A percentile compares a stretch with the other conserved stretches of the same genome.
Evolutionary conservation across 2,329 filamentous ascomycete species (phyloP).

Genomic region (Akanthomyces muscarius): DNA sequence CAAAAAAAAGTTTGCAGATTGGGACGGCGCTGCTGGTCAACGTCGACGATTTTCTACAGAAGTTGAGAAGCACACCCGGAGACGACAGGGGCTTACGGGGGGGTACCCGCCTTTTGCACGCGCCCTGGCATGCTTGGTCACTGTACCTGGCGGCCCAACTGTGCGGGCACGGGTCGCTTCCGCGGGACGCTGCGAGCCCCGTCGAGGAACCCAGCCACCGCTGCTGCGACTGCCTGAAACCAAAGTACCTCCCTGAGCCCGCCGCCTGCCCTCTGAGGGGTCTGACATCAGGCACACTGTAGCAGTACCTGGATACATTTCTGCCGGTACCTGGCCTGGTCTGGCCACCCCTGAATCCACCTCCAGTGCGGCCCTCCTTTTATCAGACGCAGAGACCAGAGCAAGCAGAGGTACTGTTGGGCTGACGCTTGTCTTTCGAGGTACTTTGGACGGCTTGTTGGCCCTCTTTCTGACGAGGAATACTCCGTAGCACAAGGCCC

Average conservation of each 20-base stretch:
- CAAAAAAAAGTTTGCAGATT: background rate
- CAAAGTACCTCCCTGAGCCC: conserved; percentile 1
- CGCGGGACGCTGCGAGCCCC: conserved; percentile 1
- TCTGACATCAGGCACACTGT: conserved; percentile 9
- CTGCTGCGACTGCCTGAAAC: conserved; percentile 1
- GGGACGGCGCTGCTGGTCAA: background rate
- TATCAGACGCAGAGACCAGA: too few species aligned
- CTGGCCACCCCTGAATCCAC: background rate
- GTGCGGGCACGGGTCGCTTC: conserved; percentile 12
- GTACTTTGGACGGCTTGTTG: background rate
- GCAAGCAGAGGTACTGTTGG: too few species aligned
- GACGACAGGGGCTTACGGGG: background rate
- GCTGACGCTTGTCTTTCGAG: background rate
- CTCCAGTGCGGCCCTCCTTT: background rate
- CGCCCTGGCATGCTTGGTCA: conserved; percentile 7
- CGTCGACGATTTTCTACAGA: background rate
- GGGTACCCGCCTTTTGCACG: conserved; percentile 11
- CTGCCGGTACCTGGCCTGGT: background rate
- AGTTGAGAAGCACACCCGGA: background rate
- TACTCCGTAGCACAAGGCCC: background rate
- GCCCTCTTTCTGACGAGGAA: background rate
- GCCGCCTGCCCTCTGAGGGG: background rate
- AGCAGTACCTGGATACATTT: background rate
- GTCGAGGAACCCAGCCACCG: background rate
- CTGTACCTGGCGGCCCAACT: conserved; percentile 17